A percentile compares a stretch with the other conserved stretches of the same genome.
Conservation (phyloP, 257 asterid genomes). For the Salvia rosmarinus region DNA sequence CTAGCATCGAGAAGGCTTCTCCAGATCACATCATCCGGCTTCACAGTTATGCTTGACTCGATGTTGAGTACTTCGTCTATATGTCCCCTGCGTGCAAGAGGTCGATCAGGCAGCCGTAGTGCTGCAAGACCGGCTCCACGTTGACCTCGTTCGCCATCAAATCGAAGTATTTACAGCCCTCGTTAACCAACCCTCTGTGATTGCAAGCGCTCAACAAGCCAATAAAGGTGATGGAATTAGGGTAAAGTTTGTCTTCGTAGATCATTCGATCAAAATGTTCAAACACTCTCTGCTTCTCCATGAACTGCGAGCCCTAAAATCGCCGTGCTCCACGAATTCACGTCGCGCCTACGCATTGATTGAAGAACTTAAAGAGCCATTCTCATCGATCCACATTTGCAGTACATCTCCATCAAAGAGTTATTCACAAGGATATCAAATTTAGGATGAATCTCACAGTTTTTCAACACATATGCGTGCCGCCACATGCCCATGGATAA, state of each 20-base stretch:
- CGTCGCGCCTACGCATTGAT: constrained; percentile 55
- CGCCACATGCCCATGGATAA: constrained; percentile 74
- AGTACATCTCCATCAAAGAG: constrained; percentile 74
- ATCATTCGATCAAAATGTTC: constrained; percentile 57
- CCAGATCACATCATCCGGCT: constrained; percentile 83
- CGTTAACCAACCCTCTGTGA: constrained; percentile 68
- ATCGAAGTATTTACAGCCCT: constrained; percentile 60
- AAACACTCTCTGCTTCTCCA: constrained; percentile 63
- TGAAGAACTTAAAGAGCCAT: constrained; percentile 67
- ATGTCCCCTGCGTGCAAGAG: constrained; percentile 64
- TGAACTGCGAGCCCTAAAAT: constrained; percentile 68
- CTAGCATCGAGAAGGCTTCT: constrained; percentile 78
- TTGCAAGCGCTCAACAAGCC: constrained; percentile 70
- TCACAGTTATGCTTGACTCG: constrained; percentile 64
- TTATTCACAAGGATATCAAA: constrained; percentile 56
- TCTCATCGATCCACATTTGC: constrained; percentile 70
- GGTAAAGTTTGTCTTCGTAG: constrained; percentile 45
- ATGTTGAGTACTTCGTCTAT: constrained; percentile 66
- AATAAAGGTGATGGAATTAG: constrained; percentile 72
- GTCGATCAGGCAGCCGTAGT: constrained; percentile 76
- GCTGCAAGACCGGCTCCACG: constrained; percentile 71
- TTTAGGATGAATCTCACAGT: constrained; percentile 29
- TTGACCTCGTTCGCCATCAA: constrained; percentile 51
- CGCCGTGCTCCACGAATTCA: constrained; percentile 74
- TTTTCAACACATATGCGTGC: constrained; percentile 62